Evolutionary conservation across 2,329 filamentous ascomycete genomes (phyloP).

Genomic region (Xylariaceae sp.): DNA sequence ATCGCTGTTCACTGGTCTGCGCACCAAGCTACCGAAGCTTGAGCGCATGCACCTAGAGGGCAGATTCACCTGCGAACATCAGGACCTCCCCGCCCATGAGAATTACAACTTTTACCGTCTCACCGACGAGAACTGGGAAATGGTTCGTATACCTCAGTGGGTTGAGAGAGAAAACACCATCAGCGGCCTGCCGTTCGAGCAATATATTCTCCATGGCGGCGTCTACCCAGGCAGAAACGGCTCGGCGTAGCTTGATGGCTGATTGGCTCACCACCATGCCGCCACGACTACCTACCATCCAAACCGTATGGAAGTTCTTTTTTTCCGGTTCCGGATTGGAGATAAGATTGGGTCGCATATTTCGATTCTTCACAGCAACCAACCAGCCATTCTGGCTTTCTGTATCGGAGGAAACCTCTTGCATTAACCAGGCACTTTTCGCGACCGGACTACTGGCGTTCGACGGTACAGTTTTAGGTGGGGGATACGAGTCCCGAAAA

Average conservation of each 20-base stretch:
- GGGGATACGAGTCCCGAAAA: neutral
- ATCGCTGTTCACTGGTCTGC: constrained; percentile 41
- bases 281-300: neutral
- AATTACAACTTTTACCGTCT: constrained; percentile 41
- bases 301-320: neutral
- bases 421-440: constrained; percentile 19
- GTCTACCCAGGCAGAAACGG: constrained; percentile 32
- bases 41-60: constrained; percentile 44
- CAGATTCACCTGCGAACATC: constrained; percentile 41
- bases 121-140: constrained; percentile 41
- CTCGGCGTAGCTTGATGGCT: constrained; percentile 23
- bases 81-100: constrained; percentile 37
- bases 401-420: constrained; percentile 21
- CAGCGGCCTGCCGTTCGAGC: constrained; percentile 39
- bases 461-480: constrained; percentile 1
- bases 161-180: constrained; percentile 33
- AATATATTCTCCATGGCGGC: constrained; percentile 39
- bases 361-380: constrained; percentile 14
- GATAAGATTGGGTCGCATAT: constrained; percentile 8
- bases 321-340: constrained; percentile 4
- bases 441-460: constrained; percentile 12
- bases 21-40: constrained; percentile 36
- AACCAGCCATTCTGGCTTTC: constrained; percentile 13
- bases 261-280: neutral
- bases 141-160: constrained; percentile 30